Percentiles rank a stretch among this genome's conserved stretches.
phyloP scores from a whole-genome alignment of 169 alveolate genomes.

The Cytauxzoon felis region DNA sequence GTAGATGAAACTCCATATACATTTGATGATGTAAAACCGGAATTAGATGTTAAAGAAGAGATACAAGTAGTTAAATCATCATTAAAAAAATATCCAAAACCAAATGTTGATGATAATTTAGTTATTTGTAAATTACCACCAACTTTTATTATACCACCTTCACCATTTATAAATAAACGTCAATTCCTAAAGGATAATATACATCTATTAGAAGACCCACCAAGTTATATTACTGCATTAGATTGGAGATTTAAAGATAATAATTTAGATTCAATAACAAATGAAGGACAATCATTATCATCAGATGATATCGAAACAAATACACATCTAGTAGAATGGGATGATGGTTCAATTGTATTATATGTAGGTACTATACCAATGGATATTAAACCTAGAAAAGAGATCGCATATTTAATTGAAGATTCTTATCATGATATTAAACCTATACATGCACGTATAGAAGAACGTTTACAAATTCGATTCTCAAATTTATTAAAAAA shows the following conservation, averaged over 20 bases:
- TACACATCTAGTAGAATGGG: conserved; percentile 60
- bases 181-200: conserved; percentile 32
- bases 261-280: not conserved
- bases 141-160: conserved; percentile 27
- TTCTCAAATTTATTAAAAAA: conserved; percentile 55
- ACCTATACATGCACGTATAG: conserved; percentile 58
- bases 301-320: conserved; percentile 13
- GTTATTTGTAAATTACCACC: conserved; percentile 63
- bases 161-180: conserved; percentile 39
- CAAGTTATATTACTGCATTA: not conserved
- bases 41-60: not conserved
- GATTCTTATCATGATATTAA: conserved; percentile 53
- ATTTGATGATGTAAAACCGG: conserved; percentile 3
- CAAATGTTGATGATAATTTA: conserved; percentile 31
- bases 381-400: conserved; percentile 40
- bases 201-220: conserved; percentile 43
- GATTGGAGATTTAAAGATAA: conserved; percentile 15
- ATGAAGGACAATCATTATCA: not conserved
- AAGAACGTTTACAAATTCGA: conserved; percentile 43
- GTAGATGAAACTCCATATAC: not conserved
- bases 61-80: conserved; percentile 5
- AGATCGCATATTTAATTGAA: conserved; percentile 47
- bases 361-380: conserved; percentile 51
- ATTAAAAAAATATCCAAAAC: conserved; percentile 15
- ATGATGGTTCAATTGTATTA: conserved; percentile 47